Percentiles rank a stretch among this genome's conserved stretches.
These are phyloP conservation scores for Apiospora marii DNA, from an alignment of 2,329 filamentous ascomycete genomes.

Conservation along the genomic window DNA sequence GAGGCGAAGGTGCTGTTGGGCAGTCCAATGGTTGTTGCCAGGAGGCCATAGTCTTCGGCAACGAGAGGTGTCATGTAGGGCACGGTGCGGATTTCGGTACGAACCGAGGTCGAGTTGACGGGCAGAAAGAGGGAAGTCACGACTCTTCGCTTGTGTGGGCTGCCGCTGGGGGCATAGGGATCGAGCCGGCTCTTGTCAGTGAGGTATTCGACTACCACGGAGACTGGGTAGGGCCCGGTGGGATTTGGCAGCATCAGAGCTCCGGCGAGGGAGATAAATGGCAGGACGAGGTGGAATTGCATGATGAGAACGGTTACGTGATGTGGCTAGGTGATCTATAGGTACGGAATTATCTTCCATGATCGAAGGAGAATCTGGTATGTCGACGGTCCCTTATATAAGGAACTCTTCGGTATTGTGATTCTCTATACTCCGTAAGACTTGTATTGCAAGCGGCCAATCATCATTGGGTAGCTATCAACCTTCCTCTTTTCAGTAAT, in stretches of 20 bases:
- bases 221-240: conserved; percentile 23
- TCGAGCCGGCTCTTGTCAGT: conserved; percentile 24
- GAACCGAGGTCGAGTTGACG: conserved; percentile 12
- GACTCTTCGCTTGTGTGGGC: conserved; percentile 24
- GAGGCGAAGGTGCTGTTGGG: conserved; percentile 25
- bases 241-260: conserved; percentile 23
- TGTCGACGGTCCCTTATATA: neutral
- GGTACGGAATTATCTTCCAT: neutral
- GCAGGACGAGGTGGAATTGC: neutral
- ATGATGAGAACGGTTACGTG: neutral
- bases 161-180: conserved; percentile 24
- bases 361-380: neutral
- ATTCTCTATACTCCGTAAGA: neutral
- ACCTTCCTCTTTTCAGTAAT: neutral
- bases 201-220: conserved; percentile 16
- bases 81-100: neutral
- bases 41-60: conserved; percentile 23
- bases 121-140: conserved; percentile 26
- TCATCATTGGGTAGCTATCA: neutral
- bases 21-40: conserved; percentile 21
- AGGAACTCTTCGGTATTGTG: neutral
- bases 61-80: conserved; percentile 27
- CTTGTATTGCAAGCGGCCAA: neutral
- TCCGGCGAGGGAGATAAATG: neutral
- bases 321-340: neutral